Percentiles rank a stretch among this genome's conserved stretches.
Evolutionary conservation across 2,329 filamentous ascomycete genomes (phyloP).

Genomic region (Trichoderma sp.): DNA sequence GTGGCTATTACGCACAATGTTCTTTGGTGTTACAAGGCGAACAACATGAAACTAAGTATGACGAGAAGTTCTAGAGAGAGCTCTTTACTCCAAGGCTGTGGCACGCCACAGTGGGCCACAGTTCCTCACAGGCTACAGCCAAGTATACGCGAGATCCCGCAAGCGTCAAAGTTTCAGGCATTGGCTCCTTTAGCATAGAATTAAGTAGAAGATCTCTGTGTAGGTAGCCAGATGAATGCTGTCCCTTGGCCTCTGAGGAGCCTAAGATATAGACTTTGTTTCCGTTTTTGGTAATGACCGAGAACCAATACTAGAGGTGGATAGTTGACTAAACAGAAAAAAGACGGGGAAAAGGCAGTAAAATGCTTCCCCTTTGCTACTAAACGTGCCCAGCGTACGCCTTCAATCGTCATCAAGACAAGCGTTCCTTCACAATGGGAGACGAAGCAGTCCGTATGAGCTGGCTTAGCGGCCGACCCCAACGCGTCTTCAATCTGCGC

Average conservation of each 20-base stretch:
- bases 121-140: neutral
- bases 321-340: neutral
- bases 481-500: conserved; percentile 8
- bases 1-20: neutral
- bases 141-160: neutral
- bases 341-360: neutral
- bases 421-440: neutral
- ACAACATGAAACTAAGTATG: no score
- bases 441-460: neutral
- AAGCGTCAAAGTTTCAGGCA: neutral
- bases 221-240: neutral
- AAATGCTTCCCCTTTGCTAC: neutral
- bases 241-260: no score
- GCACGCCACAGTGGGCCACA: neutral
- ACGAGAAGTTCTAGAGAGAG: neutral
- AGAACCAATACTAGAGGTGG: neutral
- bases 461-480: conserved; percentile 15
- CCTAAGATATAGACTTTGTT: neutral
- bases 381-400: neutral
- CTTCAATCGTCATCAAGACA: neutral
- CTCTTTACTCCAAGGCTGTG: neutral
- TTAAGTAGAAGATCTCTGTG: neutral
- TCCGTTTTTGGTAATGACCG: neutral
- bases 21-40: neutral
- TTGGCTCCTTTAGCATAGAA: neutral